These are phyloP conservation scores for Lodderomyces beijingensis DNA, from an alignment of 1,139 yeast genomes.

Conservation along the genomic window DNA sequence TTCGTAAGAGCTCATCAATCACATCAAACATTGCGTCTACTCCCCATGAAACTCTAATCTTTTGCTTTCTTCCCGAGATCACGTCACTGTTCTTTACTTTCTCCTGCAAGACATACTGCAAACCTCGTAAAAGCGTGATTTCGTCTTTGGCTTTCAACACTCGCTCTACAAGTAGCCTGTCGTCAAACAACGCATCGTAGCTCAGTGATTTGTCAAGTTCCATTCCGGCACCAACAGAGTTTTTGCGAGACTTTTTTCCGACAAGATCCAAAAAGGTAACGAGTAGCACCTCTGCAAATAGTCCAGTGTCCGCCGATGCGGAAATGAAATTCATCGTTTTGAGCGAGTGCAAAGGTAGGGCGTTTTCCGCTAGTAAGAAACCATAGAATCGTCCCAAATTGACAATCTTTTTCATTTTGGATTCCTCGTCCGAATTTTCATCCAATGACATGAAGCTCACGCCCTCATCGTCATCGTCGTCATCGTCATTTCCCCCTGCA, in stretches of 20 bases:
- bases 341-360: conserved; percentile 67
- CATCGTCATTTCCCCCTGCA: conserved; percentile 36
- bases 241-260: conserved; percentile 60
- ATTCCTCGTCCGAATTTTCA: conserved; percentile 37
- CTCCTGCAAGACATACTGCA: conserved; percentile 63
- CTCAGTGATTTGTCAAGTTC: conserved; percentile 23
- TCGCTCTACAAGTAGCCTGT: conserved; percentile 49
- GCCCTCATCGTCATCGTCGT: conserved; percentile 35
- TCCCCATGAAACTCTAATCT: conserved; percentile 69
- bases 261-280: conserved; percentile 62
- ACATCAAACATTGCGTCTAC: conserved; percentile 50
- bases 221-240: conserved; percentile 45
- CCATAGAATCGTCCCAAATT: conserved; percentile 84
- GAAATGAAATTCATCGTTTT: conserved; percentile 74
- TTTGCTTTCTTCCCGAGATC: conserved; percentile 56
- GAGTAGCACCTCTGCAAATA: conserved; percentile 71
- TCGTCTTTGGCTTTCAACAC: conserved; percentile 63
- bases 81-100: conserved; percentile 49
- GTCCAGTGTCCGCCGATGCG: conserved; percentile 56
- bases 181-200: conserved; percentile 46
- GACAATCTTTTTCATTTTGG: conserved; percentile 53
- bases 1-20: conserved; percentile 43
- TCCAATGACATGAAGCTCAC: conserved; percentile 28
- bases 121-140: conserved; percentile 59
- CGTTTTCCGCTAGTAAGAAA: conserved; percentile 63